These are phyloP conservation scores for Dioscorea dumetorum DNA, from an alignment of 106 monocot genomes.

Conservation along the genomic window DNA sequence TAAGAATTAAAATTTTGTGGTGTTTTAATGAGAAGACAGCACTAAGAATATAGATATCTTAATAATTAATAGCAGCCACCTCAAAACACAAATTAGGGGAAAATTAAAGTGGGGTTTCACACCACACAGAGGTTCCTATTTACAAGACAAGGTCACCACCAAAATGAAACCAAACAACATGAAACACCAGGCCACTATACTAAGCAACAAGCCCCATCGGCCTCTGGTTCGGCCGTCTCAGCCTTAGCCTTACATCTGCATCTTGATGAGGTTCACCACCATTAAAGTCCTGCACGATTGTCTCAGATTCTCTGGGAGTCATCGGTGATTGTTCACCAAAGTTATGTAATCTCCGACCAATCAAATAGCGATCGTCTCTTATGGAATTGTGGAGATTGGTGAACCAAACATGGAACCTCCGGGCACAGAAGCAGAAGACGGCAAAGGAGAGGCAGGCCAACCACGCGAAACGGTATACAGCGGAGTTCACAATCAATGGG, in stretches of 20 bases:
- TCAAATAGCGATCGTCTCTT: constrained; percentile 90
- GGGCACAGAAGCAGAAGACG: constrained; percentile 54
- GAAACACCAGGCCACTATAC: no score
- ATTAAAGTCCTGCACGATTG: constrained; percentile 11
- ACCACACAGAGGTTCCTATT: no score
- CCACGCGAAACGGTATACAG: constrained; percentile 96
- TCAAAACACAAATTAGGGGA: no score
- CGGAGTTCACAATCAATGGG: constrained; percentile 83
- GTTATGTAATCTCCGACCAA: constrained; percentile 81
- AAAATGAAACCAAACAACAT: no score
- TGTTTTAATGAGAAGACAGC: no score
- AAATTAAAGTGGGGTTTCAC: no score
- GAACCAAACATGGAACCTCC: constrained; percentile 87
- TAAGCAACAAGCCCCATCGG: constrained; percentile 6
- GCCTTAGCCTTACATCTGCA: constrained; percentile 41
- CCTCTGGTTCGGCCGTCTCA: constrained; percentile 26
- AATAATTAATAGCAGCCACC: no score
- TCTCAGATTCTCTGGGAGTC: constrained; percentile 5
- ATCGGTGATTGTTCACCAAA: constrained; percentile 50
- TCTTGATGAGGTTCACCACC: constrained; percentile 22
- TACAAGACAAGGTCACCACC: no score
- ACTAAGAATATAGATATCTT: no score
- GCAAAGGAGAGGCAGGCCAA: constrained; percentile 77
- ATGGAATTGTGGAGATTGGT: constrained; percentile 97
- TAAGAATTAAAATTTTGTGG: no score